Percentiles rank a stretch among this genome's conserved stretches.
These are phyloP conservation scores for Ophiostoma quercus DNA, from an alignment of 2,329 filamentous ascomycete species.

Conservation along the genomic window DNA sequence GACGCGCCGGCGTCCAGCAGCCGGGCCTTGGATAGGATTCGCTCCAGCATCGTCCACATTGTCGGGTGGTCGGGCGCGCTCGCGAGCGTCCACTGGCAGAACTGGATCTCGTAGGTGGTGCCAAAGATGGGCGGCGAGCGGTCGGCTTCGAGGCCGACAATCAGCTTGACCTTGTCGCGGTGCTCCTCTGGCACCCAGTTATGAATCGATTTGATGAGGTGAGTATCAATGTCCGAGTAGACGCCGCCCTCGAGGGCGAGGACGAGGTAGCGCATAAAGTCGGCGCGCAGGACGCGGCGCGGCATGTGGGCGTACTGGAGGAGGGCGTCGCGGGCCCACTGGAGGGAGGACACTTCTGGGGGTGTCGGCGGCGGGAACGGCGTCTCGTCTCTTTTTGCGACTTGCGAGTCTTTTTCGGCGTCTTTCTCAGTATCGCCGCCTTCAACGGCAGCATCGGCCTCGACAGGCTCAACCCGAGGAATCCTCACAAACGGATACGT, in stretches of 20 bases:
- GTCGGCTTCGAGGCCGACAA: constrained; percentile 36
- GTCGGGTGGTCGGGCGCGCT: constrained; percentile 34
- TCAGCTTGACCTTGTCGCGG: constrained; percentile 26
- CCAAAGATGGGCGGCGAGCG: constrained; percentile 28
- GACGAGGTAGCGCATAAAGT: constrained; percentile 33
- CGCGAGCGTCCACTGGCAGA: constrained; percentile 37
- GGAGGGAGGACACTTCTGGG: neutral
- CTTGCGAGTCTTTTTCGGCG: no score
- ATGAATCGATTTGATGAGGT: constrained; percentile 43
- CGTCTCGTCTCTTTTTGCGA: neutral
- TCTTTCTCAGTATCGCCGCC: no score
- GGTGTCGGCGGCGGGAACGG: neutral
- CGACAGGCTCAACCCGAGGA: no score
- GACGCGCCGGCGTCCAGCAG: neutral
- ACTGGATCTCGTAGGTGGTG: constrained; percentile 33
- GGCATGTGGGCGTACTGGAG: constrained; percentile 26
- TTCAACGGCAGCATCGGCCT: no score
- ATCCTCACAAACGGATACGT: constrained; percentile 10
- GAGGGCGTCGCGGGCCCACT: constrained; percentile 23
- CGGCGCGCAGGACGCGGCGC: constrained; percentile 27
- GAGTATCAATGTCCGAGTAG: constrained; percentile 58
- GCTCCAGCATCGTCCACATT: constrained; percentile 32
- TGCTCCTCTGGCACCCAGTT: constrained; percentile 30
- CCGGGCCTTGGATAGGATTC: constrained; percentile 27
- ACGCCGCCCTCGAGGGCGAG: constrained; percentile 37